Evolutionary conservation across 2,329 filamentous ascomycete species (phyloP).

Genomic region (Fusarium sp.): DNA sequence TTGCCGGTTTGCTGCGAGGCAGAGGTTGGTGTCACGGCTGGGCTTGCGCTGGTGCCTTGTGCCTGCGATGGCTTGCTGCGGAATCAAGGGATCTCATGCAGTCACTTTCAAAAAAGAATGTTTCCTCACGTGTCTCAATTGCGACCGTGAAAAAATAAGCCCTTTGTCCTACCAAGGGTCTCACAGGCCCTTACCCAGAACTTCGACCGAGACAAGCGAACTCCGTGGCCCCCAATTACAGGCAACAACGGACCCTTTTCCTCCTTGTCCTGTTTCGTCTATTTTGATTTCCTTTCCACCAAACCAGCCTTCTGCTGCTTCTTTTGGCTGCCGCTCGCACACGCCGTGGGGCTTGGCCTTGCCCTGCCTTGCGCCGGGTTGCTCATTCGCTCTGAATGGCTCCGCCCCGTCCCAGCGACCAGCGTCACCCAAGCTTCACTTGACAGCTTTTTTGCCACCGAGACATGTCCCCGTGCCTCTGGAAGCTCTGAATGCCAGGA

Average conservation of each 20-base stretch:
- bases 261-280: conserved; percentile 19
- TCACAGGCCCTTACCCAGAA: not conserved
- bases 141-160: conserved; percentile 29
- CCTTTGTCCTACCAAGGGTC: conserved; percentile 4
- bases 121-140: conserved; percentile 10
- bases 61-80: conserved; percentile 27
- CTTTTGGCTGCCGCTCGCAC: conserved; percentile 26
- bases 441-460: conserved; percentile 33
- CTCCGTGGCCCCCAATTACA: conserved; percentile 30
- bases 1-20: conserved; percentile 16
- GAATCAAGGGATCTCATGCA: conserved; percentile 31
- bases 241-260: conserved; percentile 28
- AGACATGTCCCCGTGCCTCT: conserved; percentile 18
- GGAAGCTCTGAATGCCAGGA: conserved; percentile 20
- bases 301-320: not conserved
- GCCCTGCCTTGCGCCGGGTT: conserved; percentile 28
- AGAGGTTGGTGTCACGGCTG: conserved; percentile 8
- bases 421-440: conserved; percentile 30
- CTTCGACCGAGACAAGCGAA: conserved; percentile 14
- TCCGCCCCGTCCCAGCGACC: conserved; percentile 36
- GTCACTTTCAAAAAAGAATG: conserved; percentile 15
- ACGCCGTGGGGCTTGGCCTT: conserved; percentile 39
- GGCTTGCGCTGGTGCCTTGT: conserved; percentile 21
- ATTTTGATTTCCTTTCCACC: conserved; percentile 24
- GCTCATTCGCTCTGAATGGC: conserved; percentile 28